phyloP scores from a whole-genome alignment of 1,284 basidiomycete genomes.

The Apiotrichum domesticum region DNA sequence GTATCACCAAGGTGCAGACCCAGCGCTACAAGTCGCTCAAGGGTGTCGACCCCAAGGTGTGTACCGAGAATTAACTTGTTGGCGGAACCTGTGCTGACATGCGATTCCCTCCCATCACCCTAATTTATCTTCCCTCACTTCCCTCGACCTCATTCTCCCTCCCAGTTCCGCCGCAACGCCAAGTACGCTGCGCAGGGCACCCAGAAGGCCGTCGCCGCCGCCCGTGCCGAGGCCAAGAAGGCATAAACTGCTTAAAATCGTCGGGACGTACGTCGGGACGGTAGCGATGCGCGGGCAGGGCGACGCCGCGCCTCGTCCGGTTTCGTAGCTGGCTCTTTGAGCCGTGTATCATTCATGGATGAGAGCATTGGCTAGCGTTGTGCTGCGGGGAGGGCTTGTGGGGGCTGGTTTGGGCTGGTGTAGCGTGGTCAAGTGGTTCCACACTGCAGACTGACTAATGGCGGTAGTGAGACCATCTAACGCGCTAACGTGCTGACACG shows the following conservation, averaged over 20 bases:
- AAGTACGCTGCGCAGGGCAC: slow-evolving; percentile 48
- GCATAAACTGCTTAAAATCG: slow-evolving; percentile 1
- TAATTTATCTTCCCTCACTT: not conserved
- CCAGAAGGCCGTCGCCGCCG: slow-evolving; percentile 42
- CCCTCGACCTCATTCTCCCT: not conserved
- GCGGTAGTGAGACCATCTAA: too few relatives aligned
- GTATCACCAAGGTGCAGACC: slow-evolving; percentile 76
- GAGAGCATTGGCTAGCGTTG: slow-evolving; percentile 14
- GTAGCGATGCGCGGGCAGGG: not conserved
- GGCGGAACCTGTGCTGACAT: not conserved
- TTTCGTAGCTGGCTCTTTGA: not conserved
- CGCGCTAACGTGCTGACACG: too few relatives aligned
- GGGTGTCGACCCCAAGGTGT: slow-evolving; percentile 60
- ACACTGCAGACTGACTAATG: too few relatives aligned
- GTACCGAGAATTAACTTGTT: slow-evolving; percentile 14
- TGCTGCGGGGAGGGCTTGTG: too few relatives aligned
- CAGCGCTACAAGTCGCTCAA: slow-evolving; percentile 76
- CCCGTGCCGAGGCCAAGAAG: slow-evolving; percentile 9
- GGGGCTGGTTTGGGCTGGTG: too few relatives aligned
- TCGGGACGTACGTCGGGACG: not conserved
- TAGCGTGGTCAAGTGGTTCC: too few relatives aligned
- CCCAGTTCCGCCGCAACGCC: slow-evolving; percentile 49
- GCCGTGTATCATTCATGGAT: slow-evolving; percentile 16
- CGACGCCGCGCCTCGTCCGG: not conserved
- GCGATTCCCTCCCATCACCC: not conserved